These are phyloP conservation scores for Fraxinus anomala DNA, from an alignment of 257 asterid genomes.

Conservation along the genomic window DNA sequence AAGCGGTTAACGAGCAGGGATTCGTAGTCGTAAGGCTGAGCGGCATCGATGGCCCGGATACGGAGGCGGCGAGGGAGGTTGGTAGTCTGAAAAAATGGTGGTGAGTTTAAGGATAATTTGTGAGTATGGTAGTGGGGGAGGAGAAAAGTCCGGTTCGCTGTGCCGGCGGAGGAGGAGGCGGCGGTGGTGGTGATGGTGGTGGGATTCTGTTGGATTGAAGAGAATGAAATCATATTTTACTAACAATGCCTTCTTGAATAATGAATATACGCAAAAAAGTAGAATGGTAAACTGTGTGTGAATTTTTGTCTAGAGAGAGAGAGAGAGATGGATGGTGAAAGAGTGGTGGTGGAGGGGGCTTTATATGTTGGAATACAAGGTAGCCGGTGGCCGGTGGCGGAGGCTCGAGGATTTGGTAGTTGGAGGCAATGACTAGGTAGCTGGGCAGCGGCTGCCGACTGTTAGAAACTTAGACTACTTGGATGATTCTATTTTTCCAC, in stretches of 20 bases:
- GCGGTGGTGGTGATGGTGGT: conserved; percentile 19
- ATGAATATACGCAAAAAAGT: not conserved
- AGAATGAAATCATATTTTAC: conserved; percentile 39
- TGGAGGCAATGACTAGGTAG: not conserved
- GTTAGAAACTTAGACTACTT: not conserved
- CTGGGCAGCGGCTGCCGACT: not conserved
- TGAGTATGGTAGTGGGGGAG: not conserved
- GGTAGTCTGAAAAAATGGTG: conserved; percentile 24
- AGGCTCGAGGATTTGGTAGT: not conserved
- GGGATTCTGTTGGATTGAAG: conserved; percentile 31
- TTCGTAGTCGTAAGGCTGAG: conserved; percentile 72
- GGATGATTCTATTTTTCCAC: not conserved
- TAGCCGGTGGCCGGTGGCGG: not conserved
- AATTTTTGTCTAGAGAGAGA: not conserved
- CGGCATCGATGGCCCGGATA: conserved; percentile 68
- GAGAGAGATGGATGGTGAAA: not conserved
- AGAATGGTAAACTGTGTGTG: not conserved
- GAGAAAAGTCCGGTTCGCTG: conserved; percentile 20
- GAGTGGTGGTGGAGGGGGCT: not conserved
- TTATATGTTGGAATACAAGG: not conserved
- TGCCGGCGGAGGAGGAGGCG: conserved; percentile 8
- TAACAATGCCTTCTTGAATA: not conserved
- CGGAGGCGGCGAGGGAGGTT: not conserved
- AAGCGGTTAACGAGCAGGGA: conserved; percentile 42
- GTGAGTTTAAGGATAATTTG: not conserved